Evolutionary conservation across 768 basidiomycete species (phyloP), one percentile per base, ranked within the genome.

Genomic region (Psilocybe sp.): DNA sequence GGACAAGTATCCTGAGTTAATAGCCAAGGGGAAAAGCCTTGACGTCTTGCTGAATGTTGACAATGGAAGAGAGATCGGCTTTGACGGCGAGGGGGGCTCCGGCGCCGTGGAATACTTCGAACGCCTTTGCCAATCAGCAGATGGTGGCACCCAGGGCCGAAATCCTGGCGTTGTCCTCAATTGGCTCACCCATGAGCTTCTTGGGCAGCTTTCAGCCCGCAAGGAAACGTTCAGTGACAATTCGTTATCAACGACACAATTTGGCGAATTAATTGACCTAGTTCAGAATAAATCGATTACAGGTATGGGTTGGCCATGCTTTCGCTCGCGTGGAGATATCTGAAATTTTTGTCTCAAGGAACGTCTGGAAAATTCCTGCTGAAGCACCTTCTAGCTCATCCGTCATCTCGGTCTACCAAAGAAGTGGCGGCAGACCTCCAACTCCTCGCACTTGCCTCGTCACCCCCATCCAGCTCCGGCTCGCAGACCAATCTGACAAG

Each of bases 171-270:
- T 76, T 4, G 89, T 85, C 13, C 78, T 87, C 14, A 98, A 98
- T 62, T 98, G 94, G 96, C 93, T 98, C 69, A 83, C 84, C 3
- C 90, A 98, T 51, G 91, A 95, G 52, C 75, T 97, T 0, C 70
- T 95, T 2, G 92, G 92, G 0, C 86, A 88, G 55, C 75, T 98
- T 2, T 71, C 85, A 1, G 74, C 76, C 2, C 69, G 75, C 28
- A 77, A 80, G 37, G 72, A 78, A 40, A 73, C 75, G 15, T 77
- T 81, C 33, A 82, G 64, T 34, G 72, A 81, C 7, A 86, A 86
- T 47, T 74, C 83, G 0, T 59, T 97, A 10, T 74, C 84, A 5
- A 68, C 75, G 0, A 66, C 62, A 10, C 84, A 89, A 58, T 71
- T 99, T 67, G 86, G 89, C 5, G 79, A 85, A 49, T 66, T 99